Conservation (phyloP, 805 yeast genomes). For the Starmerella khaoyaiensis region DNA sequence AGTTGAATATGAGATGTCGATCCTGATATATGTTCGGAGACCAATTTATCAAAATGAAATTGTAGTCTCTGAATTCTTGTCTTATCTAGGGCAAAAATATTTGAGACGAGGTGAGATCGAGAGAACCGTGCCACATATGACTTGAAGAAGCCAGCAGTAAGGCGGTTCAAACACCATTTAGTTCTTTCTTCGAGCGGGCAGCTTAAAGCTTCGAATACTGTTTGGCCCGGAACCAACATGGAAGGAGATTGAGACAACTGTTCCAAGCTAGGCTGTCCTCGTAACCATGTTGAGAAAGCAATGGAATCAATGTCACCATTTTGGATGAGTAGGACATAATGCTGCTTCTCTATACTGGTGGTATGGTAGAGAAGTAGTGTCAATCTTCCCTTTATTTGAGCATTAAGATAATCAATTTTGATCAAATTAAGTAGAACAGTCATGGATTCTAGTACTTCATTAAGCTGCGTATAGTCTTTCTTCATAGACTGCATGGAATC, state of each 20-base stretch:
- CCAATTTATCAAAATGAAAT: slow-evolving; percentile 1
- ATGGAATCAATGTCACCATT: background rate
- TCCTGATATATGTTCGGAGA: slow-evolving; percentile 1
- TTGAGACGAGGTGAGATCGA: background rate
- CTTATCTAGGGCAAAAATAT: slow-evolving; percentile 5
- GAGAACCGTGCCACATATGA: background rate
- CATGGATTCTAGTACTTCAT: slow-evolving; percentile 63
- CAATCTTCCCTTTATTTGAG: slow-evolving; percentile 73
- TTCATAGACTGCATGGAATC: slow-evolving; percentile 37
- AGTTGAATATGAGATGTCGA: too few species aligned
- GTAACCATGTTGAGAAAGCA: slow-evolving; percentile 2
- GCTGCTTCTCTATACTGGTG: slow-evolving; percentile 76
- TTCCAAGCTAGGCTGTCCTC: background rate
- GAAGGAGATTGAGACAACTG: background rate
- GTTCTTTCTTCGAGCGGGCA: background rate
- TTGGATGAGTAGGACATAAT: slow-evolving; percentile 30
- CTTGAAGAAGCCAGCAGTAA: slow-evolving; percentile 6
- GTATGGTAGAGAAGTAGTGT: slow-evolving; percentile 79
- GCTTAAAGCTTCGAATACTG: too few species aligned
- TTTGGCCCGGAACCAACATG: background rate
- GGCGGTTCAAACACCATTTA: background rate
- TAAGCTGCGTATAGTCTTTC: slow-evolving; percentile 38
- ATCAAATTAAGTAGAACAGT: slow-evolving; percentile 82
- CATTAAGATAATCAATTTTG: slow-evolving; percentile 92
- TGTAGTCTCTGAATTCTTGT: slow-evolving; percentile 6